Percentiles rank a stretch among this genome's conserved stretches.
Conservation (phyloP, 176 grass and related monocot species). For the Eragrostis nindensis region DNA sequence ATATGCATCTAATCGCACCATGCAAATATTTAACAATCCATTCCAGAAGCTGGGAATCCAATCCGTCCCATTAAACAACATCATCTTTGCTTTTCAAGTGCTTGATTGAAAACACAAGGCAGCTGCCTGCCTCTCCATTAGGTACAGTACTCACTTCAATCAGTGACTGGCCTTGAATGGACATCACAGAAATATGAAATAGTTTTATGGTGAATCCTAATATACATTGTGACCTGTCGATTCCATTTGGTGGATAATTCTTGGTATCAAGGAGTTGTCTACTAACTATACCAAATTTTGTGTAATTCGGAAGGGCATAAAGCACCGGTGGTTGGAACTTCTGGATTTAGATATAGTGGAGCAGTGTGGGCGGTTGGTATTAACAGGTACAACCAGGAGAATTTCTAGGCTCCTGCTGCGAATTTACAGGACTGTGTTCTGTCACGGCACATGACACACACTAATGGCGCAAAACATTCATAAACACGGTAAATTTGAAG, state of each 20-base stretch:
- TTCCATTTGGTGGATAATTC: neutral
- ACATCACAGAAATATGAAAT: neutral
- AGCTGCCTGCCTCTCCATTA: neutral
- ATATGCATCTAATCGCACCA: neutral
- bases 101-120: neutral
- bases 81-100: neutral
- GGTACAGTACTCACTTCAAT: conserved; percentile 7
- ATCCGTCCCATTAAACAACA: neutral
- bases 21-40: neutral
- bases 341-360: neutral
- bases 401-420: neutral
- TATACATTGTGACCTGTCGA: neutral
- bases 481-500: neutral
- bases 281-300: neutral
- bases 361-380: neutral
- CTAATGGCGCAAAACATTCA: neutral
- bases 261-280: neutral
- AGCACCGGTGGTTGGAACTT: neutral
- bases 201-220: neutral
- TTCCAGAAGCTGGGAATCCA: neutral
- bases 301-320: neutral
- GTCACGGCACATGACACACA: neutral
- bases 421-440: neutral
- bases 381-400: neutral
- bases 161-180: neutral